phyloP scores from a whole-genome alignment of 2,329 filamentous ascomycete species.

The Anthostomella pinea region DNA sequence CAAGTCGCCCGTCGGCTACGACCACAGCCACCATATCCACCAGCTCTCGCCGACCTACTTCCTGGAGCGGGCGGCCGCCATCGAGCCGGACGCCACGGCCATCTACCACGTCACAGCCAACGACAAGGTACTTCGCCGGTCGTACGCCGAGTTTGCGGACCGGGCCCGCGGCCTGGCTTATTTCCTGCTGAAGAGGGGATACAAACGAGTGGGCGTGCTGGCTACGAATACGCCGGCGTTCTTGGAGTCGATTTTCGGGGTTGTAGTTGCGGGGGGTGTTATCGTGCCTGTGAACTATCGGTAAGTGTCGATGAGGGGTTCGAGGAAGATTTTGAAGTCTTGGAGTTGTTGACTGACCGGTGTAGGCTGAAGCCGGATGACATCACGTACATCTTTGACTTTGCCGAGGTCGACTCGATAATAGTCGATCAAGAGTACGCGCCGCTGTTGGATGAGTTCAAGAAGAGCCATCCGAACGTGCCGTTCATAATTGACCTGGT shows the following conservation, averaged over 20 bases:
- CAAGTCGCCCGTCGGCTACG: conserved; percentile 39
- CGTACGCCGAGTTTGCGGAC: conserved; percentile 79
- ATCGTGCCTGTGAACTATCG: conserved; percentile 65
- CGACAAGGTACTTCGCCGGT: conserved; percentile 67
- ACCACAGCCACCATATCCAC: conserved; percentile 61
- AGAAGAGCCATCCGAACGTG: conserved; percentile 57
- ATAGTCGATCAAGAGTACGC: conserved; percentile 83
- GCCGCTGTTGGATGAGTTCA: conserved; percentile 65
- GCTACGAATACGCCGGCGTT: conserved; percentile 94
- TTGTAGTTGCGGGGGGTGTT: conserved; percentile 76
- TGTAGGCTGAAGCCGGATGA: conserved; percentile 58
- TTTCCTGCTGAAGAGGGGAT: conserved; percentile 72
- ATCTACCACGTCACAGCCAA: conserved; percentile 85
- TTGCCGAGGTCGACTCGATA: conserved; percentile 81
- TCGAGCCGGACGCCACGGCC: conserved; percentile 82
- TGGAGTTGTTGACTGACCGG: neutral
- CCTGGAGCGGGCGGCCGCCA: conserved; percentile 77
- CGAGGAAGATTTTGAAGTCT: neutral
- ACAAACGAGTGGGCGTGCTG: conserved; percentile 78
- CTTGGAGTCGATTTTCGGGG: conserved; percentile 83
- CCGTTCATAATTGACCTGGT: conserved; percentile 72
- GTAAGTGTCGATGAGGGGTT: conserved; percentile 11
- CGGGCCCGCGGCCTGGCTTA: conserved; percentile 86
- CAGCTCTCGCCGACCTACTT: conserved; percentile 85
- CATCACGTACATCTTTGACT: conserved; percentile 85